Evolutionary conservation across 495 filamentous ascomycete species (phyloP).

Genomic region (Saxophila tyrrhenica): DNA sequence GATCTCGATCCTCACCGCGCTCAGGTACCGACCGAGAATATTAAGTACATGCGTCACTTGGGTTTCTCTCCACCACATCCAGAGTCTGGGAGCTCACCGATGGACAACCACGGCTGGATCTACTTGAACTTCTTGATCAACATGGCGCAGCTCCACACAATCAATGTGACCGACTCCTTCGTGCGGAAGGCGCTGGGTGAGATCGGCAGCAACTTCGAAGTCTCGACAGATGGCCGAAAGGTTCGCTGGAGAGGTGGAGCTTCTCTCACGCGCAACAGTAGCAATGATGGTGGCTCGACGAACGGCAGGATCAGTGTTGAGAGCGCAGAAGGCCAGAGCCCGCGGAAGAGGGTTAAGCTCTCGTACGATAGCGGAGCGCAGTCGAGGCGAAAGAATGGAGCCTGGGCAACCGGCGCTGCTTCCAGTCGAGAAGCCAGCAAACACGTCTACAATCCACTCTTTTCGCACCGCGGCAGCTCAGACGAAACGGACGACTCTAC

Average conservation of each 20-base stretch:
- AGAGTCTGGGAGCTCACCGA: slow-evolving; percentile 32
- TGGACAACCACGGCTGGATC: slow-evolving; percentile 53
- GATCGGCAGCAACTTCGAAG: slow-evolving; percentile 56
- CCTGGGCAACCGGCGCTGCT: neutral
- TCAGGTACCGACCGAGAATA: slow-evolving; percentile 58
- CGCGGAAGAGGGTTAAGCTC: slow-evolving; percentile 11
- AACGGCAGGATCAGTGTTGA: slow-evolving; percentile 2
- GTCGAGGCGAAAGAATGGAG: neutral
- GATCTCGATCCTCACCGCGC: slow-evolving; percentile 59
- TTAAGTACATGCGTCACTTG: slow-evolving; percentile 63
- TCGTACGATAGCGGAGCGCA: neutral
- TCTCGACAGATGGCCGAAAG: slow-evolving; percentile 62
- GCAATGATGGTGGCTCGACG: slow-evolving; percentile 32
- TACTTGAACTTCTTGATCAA: slow-evolving; percentile 73
- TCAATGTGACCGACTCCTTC: slow-evolving; percentile 64
- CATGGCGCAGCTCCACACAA: slow-evolving; percentile 68
- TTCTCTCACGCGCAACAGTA: slow-evolving; percentile 47
- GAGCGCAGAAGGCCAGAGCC: neutral
- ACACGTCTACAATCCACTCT: slow-evolving; percentile 30
- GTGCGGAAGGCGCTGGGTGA: slow-evolving; percentile 55
- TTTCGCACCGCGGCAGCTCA: slow-evolving; percentile 27
- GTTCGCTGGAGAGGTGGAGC: slow-evolving; percentile 61
- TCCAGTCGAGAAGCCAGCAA: slow-evolving; percentile 8
- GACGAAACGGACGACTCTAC: slow-evolving; percentile 21
- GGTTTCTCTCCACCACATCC: slow-evolving; percentile 48